These are phyloP conservation scores for Santalum album DNA, from an alignment of 164 flowering plant genomes.

Conservation along the genomic window DNA sequence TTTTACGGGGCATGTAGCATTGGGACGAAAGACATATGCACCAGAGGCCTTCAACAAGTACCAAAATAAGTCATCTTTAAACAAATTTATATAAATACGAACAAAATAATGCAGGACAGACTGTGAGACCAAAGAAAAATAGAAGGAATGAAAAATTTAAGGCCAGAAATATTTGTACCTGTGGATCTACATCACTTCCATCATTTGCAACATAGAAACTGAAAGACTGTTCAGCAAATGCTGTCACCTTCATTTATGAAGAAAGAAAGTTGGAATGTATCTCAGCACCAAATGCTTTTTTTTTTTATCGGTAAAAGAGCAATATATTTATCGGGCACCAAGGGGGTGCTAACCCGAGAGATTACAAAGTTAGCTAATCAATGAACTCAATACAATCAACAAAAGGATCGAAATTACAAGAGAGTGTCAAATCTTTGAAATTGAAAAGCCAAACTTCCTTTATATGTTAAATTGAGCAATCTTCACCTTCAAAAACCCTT, in stretches of 20 bases:
- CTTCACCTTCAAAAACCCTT: too few species aligned
- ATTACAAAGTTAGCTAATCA: too few species aligned
- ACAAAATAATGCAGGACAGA: not conserved
- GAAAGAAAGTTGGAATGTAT: not conserved
- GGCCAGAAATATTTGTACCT: not conserved
- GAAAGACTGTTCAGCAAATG: not conserved
- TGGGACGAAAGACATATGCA: slow-evolving; percentile 1
- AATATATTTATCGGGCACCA: too few species aligned
- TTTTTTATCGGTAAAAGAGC: too few species aligned
- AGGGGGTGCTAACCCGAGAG: too few species aligned
- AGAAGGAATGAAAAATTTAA: not conserved
- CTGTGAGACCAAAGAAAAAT: not conserved
- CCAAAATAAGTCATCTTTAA: not conserved
- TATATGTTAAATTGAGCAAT: too few species aligned
- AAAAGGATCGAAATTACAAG: too few species aligned
- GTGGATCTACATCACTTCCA: not conserved
- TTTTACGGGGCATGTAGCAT: not conserved
- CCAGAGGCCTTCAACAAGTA: slow-evolving; percentile 2
- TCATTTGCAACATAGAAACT: not conserved
- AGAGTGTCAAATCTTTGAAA: too few species aligned
- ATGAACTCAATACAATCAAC: too few species aligned
- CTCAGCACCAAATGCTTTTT: too few species aligned
- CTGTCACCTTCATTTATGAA: not conserved
- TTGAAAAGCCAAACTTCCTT: too few species aligned
- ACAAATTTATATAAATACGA: not conserved